Evolutionary conservation across 257 asterid genomes (phyloP).

Genomic region (Lantana camara): DNA sequence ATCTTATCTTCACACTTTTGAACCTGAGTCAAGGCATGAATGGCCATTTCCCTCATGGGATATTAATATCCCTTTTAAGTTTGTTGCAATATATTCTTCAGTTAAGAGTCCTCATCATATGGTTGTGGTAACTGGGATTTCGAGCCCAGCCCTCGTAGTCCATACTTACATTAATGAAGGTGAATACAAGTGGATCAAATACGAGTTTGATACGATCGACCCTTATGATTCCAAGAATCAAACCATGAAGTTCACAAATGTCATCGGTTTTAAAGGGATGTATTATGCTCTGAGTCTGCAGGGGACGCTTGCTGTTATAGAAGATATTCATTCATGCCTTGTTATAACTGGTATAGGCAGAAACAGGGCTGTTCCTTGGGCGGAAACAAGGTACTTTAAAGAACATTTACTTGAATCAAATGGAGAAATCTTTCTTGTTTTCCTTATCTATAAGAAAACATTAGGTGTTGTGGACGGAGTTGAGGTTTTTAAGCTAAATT

Average conservation of each 20-base stretch:
- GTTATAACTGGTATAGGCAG: constrained; percentile 22
- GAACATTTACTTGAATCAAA: constrained; percentile 37
- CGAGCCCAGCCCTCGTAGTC: constrained; percentile 28
- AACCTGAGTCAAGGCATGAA: neutral
- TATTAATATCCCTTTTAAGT: constrained; percentile 24
- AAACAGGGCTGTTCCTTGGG: constrained; percentile 36
- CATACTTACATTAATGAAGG: too few species aligned
- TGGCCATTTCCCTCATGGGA: neutral
- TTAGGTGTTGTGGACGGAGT: constrained; percentile 25
- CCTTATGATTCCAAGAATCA: constrained; percentile 28
- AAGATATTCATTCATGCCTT: constrained; percentile 23
- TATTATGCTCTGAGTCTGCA: constrained; percentile 43
- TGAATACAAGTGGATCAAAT: constrained; percentile 11
- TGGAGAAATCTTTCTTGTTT: constrained; percentile 39
- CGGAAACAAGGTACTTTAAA: constrained; percentile 25
- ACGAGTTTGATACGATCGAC: constrained; percentile 30
- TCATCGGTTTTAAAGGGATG: constrained; percentile 26
- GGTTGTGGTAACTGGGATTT: constrained; percentile 21
- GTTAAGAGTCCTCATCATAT: neutral
- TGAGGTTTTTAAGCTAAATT: constrained; percentile 30
- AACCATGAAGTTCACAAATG: constrained; percentile 34
- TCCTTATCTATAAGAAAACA: constrained; percentile 30
- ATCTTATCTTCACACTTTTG: neutral
- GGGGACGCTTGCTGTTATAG: constrained; percentile 38
- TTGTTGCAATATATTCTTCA: constrained; percentile 25